Percentiles rank a stretch among this genome's conserved stretches.
phyloP scores from a whole-genome alignment of 176 grass and related monocot genomes.

The Alopecurus myosuroides region DNA sequence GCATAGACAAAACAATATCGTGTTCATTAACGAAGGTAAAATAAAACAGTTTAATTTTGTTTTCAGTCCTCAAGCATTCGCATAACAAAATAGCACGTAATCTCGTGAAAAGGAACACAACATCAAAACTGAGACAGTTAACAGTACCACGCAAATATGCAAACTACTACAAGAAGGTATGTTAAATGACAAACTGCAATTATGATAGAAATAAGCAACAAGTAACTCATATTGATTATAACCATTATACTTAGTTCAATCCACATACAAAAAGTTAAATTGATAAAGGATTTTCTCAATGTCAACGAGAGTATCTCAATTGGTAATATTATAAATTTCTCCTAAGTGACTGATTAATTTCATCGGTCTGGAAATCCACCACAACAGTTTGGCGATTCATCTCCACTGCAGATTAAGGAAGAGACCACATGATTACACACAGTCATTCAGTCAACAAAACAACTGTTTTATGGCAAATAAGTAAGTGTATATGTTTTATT shows the following conservation, averaged over 20 bases:
- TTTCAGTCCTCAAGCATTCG: neutral
- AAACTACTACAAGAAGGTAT: too few relatives aligned
- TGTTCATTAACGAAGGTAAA: neutral
- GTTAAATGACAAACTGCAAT: neutral
- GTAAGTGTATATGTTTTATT: neutral
- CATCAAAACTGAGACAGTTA: neutral
- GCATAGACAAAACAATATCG: too few relatives aligned
- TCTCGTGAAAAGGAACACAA: too few relatives aligned
- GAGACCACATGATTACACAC: neutral
- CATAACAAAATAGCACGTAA: neutral
- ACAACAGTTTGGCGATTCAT: neutral
- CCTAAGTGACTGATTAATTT: neutral
- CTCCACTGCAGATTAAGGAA: neutral
- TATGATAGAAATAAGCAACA: neutral
- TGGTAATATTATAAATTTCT: neutral
- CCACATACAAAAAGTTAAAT: neutral
- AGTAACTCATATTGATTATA: neutral
- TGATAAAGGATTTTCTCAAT: neutral
- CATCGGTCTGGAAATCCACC: constrained; percentile 43
- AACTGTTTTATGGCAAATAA: neutral
- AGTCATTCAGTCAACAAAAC: neutral
- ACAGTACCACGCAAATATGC: neutral
- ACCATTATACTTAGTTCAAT: neutral
- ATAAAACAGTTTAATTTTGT: neutral
- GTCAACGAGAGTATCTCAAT: neutral